Base-by-base conservation (phyloP, 2,329 filamentous ascomycete genomes). In the Endothia cerciana region DNA sequence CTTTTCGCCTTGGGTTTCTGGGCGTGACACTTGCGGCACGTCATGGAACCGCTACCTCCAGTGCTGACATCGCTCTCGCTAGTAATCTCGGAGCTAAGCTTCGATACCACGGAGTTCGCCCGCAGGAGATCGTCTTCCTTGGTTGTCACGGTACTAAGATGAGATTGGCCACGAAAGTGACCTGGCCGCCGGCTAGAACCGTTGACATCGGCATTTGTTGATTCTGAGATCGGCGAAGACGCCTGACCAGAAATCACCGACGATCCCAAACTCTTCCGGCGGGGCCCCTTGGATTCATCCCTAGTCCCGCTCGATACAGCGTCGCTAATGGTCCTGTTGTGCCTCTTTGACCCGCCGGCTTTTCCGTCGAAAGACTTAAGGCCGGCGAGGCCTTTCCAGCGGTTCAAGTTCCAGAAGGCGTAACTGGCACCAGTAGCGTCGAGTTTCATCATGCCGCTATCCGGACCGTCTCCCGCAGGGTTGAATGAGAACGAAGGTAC, bases 1-100 rank as follows among this genome's bases (percentile, higher is more conserved):
- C 83, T 86, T 70, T 83, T 86, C 1, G 85, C 85, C 69, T 86
- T 86, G 70, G 92, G 92, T 67, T 61, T 66, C 25, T 77, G 83
- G 1, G 85, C 82, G 4, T 83, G 83, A 72, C 90, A 92, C 67
- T 81, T 82, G 28, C 80, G 77, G 71, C 89, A 91, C 30, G 76
- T 80, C 69, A 85, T 75, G 43, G 81, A 78, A 60, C 83, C 81
- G 19, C 77, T 80, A 15, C 80, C 81, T 4, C 81, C 80, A 4
- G 73, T 77, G 25, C 67, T 73, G 65, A 71, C 68, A 61, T 73
- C 71, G 7, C 75, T 74, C 10, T 76, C 79, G 28, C 77, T 82
- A 3, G 76, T 78, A 65, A 81, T 79, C 70, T 87, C 85, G 68
- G 84, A 88, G 73, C 85, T 91, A 55, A 90, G 74, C 53, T 79